Percentiles rank a stretch among this genome's conserved stretches.
Conservation (phyloP, 331 rosid genomes). For the Acacia concinna region DNA sequence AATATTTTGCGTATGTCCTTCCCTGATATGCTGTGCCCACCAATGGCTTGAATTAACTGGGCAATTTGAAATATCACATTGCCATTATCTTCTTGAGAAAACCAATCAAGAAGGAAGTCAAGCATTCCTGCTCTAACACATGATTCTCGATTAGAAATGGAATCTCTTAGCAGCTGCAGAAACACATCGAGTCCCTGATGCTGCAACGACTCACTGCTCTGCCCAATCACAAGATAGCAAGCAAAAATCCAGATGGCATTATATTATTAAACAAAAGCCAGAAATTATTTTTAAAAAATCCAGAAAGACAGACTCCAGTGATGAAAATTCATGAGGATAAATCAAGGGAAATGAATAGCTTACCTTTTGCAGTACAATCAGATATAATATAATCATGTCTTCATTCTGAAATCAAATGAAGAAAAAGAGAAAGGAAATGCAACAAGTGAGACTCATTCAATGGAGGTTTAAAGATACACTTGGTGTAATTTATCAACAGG, state of each 20-base stretch:
- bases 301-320: not conserved
- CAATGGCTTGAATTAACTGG: conserved; percentile 85
- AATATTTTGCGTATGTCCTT: conserved; percentile 95
- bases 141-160: conserved; percentile 91
- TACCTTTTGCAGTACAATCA: conserved; percentile 86
- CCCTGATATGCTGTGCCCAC: conserved; percentile 98
- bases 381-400: conserved; percentile 78
- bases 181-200: conserved; percentile 74
- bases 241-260: conserved; percentile 41
- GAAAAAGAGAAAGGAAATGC: conserved; percentile 29
- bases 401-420: conserved; percentile 69
- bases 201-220: conserved; percentile 92
- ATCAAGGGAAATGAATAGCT: conserved; percentile 42
- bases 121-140: conserved; percentile 99
- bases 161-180: conserved; percentile 81
- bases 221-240: conserved; percentile 82
- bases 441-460: conserved; percentile 13
- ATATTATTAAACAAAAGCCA: conserved; percentile 28
- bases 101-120: conserved; percentile 93
- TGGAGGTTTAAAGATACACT: conserved; percentile 16
- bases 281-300: conserved; percentile 8
- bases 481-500: not conserved
- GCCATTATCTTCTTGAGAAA: conserved; percentile 74
- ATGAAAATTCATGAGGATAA: conserved; percentile 22
- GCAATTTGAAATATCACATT: conserved; percentile 72